Base-by-base conservation (phyloP, 140 eudicot species). In the Cichorium intybus region DNA sequence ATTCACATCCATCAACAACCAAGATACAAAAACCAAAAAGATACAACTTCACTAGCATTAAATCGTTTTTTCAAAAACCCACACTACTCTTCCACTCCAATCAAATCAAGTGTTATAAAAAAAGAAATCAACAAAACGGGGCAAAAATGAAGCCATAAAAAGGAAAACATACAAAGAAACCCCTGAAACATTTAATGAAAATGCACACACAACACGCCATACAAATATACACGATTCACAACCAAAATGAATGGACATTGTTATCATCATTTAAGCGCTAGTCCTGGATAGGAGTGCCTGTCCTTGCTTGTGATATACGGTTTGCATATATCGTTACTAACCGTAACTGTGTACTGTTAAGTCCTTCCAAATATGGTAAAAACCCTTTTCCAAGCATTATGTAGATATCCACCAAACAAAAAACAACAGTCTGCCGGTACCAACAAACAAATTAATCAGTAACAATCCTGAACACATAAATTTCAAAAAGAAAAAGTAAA, bases 321-420 rank as follows among this genome's bases (percentile, higher is more conserved):
- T 92, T 92, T 10, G 98, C 98, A 51, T 92, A 92, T 24, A 92
- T 92, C 10, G 99, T 92, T 35, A 92, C 99, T 77, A 92, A 81
- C 56, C 99, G 78, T 56, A 92, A 73, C 63, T 88, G 96, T 37
- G 99, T 92, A 61, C 90, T 88, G 77, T 85, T 92, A 14, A 92
- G 95, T 29, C 99, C 95, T 80, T 88, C 95, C 82, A 92, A 66
- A 73, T 92, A 76, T 12, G 96, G 99, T 69, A 88, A 77, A 51
- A 88, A 92, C 31, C 82, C 85, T 81, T 83, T 92, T 37, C 99
- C 96, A 5, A 92, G 95, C 96, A 88, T 88, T 56, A 88, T 92
- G 68, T 92, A 92, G 41, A 88, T 88, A 81, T 92, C 99, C 43
- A 92, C 99, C 60, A 92, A 85, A 74, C 99, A 92, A 75, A 92